Percentiles rank a stretch among this genome's conserved stretches.
Conservation (phyloP, 768 basidiomycete species). For the Filobasidium wieringae region DNA sequence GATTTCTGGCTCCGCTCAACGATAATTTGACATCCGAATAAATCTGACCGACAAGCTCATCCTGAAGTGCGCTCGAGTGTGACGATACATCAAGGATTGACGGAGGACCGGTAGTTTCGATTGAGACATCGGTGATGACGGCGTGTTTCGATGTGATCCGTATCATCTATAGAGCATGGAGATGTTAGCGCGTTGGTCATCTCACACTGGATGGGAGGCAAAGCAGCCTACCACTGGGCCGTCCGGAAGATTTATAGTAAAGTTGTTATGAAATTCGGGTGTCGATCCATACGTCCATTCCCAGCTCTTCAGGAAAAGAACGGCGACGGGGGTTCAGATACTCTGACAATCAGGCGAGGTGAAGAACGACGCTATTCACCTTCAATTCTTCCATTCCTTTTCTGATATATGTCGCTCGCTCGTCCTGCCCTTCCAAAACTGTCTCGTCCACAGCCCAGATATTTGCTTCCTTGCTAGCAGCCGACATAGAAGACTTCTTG, state of each 20-base stretch:
- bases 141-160: constrained; percentile 28
- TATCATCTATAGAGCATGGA: not conserved
- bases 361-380: constrained; percentile 41
- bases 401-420: constrained; percentile 46
- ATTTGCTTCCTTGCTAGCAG: not conserved
- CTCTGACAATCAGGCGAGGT: not conserved
- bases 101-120: too few relatives aligned
- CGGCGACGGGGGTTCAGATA: not conserved
- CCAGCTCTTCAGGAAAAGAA: constrained; percentile 54
- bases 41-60: too few relatives aligned
- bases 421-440: constrained; percentile 25
- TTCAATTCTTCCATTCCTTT: constrained; percentile 61
- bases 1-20: too few relatives aligned
- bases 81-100: too few relatives aligned
- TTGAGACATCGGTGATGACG: constrained; percentile 24
- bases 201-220: constrained; percentile 43
- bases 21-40: too few relatives aligned
- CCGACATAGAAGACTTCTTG: not conserved
- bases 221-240: constrained; percentile 25
- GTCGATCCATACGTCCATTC: constrained; percentile 88
- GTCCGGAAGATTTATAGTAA: constrained; percentile 31
- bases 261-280: constrained; percentile 70
- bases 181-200: not conserved
- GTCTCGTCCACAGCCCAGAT: constrained; percentile 44
- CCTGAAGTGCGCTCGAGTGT: too few relatives aligned